Evolutionary conservation across 371 early-diverging fungal species (phyloP), one percentile per base, ranked within the genome.

Genomic region (Mortierella polycephala): DNA sequence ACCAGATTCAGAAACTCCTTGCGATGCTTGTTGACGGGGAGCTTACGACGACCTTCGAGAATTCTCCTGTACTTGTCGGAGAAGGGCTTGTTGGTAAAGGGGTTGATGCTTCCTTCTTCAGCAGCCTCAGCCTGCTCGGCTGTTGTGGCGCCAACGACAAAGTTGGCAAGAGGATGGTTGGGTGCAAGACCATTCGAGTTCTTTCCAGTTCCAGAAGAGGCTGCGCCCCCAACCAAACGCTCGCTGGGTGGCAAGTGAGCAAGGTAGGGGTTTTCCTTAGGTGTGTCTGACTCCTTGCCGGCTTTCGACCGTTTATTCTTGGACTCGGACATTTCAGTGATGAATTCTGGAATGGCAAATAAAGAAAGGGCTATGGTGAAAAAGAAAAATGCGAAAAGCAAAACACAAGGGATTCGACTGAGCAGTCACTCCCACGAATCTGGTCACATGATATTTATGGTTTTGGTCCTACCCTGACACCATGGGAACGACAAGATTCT

Each of bases 11-110:
- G 82, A 69, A 98, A 96, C 74, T 95, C 93, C 30, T 87, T 81
- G 52, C 97, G 89, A 76, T 96, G 96, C 62, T 91, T 89, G 83
- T 95, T 91, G 41, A 97, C 96, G 14, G 98, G 98, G 30, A 98
- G 89, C 53, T 91, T 87, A 45, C 92, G 86, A 41, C 98, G 89
- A 61, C 92, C 93, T 44, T 83, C 84, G 60, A 98, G 85, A 63
- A 96, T 96, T 64, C 90, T 89, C 62, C 84, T 85, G 84, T 99
- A 99, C 74, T 89, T 87, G 9, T 91, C 87, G 23, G 93, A 86
- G 80, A 87, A 98, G 9, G 91, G 85, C 55, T 88, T 87, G 44
- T 90, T 89, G 12, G 92, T 98, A 80, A 94, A 96, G 9, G 92
- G 92, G 84, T 96, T 99, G 72, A 76, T 57, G 0, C 65, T 62